These are phyloP conservation scores for Neurospora tetrasperma DNA, from an alignment of 495 filamentous ascomycete genomes.

Conservation along the genomic window DNA sequence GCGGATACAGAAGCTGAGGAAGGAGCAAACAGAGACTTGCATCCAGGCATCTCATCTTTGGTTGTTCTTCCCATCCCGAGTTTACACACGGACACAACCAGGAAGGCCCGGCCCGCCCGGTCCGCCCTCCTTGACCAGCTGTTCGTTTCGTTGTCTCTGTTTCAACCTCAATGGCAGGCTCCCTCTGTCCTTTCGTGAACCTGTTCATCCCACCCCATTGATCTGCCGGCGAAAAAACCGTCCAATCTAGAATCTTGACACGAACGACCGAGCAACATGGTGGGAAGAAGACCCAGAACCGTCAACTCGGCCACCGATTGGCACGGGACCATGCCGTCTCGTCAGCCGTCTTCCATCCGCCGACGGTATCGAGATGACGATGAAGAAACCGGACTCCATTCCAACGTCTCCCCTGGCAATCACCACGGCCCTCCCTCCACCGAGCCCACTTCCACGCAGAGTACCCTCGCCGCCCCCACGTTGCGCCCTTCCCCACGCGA, in stretches of 20 bases:
- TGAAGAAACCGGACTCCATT: background rate
- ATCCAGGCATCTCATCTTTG: too few relatives aligned
- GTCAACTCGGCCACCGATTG: background rate
- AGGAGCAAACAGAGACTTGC: too few relatives aligned
- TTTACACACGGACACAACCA: too few relatives aligned
- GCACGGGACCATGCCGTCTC: background rate
- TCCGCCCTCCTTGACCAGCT: background rate
- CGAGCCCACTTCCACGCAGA: background rate
- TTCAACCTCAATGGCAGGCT: background rate
- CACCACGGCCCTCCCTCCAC: background rate
- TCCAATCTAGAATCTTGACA: background rate
- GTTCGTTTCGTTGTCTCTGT: background rate
- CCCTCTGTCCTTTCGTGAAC: background rate
- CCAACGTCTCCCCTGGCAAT: background rate
- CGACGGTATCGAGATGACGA: background rate
- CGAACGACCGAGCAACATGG: background rate
- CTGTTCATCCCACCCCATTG: background rate
- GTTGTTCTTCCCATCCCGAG: too few relatives aligned
- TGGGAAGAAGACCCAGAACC: constrained; percentile 2
- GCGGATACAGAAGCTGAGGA: too few relatives aligned
- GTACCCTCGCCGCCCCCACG: background rate
- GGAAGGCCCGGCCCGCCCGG: too few relatives aligned
- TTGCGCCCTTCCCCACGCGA: background rate
- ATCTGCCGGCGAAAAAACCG: background rate
- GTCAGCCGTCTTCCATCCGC: background rate